Evolutionary conservation across 2,329 filamentous ascomycete genomes (phyloP).

Genomic region (Rhynchosporium agropyri): DNA sequence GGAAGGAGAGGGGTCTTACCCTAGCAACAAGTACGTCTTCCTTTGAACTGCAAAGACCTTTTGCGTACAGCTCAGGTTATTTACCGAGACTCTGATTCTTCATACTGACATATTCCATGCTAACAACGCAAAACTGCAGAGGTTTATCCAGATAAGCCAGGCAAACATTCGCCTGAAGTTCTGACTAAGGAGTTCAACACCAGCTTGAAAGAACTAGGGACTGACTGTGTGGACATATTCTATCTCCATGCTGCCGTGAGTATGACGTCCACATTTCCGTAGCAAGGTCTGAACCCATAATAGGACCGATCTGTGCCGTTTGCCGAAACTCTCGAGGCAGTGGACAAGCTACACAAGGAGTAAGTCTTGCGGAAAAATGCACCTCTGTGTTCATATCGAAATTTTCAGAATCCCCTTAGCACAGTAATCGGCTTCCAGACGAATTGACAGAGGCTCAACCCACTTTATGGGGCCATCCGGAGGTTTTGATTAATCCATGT

Average conservation of each 20-base stretch:
- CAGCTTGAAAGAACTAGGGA: constrained; percentile 71
- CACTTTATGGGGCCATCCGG: too few relatives aligned
- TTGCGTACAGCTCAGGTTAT: neutral
- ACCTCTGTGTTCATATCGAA: neutral
- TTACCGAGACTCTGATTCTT: neutral
- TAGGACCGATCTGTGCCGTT: constrained; percentile 69
- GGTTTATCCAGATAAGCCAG: constrained; percentile 63
- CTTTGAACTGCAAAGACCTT: neutral
- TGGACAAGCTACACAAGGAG: constrained; percentile 78
- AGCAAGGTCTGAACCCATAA: constrained; percentile 4
- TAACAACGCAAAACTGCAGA: constrained; percentile 49
- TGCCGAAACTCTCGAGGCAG: constrained; percentile 74
- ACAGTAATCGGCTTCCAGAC: neutral
- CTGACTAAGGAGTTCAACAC: constrained; percentile 67
- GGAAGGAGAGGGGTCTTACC: constrained; percentile 77
- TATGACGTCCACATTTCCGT: neutral
- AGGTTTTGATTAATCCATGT: too few relatives aligned
- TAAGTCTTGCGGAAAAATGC: constrained; percentile 21
- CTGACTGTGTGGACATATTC: constrained; percentile 76
- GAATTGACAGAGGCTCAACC: too few relatives aligned
- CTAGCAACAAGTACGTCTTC: constrained; percentile 61
- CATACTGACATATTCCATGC: neutral
- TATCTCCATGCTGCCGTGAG: constrained; percentile 69
- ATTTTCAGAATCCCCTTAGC: constrained; percentile 1
- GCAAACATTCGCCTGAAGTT: constrained; percentile 64